Evolutionary conservation across 2,329 filamentous ascomycete species (phyloP).

Genomic region (Acephala macrosclerotiorum): DNA sequence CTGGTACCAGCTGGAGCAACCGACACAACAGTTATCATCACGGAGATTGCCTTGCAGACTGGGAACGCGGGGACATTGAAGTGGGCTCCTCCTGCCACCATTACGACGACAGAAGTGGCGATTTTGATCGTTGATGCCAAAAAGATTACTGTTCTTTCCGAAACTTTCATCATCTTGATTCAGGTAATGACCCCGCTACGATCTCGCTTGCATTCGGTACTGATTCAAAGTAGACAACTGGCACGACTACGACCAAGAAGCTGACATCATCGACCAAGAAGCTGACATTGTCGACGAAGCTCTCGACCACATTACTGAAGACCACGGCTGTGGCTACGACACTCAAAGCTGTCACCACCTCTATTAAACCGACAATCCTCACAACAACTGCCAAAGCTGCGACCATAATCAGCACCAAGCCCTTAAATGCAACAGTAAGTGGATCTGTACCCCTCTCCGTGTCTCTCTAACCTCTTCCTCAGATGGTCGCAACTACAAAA

Average conservation of each 20-base stretch:
- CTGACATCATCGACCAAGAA: neutral
- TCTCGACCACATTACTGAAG: neutral
- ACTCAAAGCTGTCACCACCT: neutral
- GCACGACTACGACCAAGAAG: neutral
- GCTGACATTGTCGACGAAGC: no score
- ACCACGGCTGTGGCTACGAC: neutral
- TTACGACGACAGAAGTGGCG: constrained; percentile 21
- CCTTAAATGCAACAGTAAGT: no score
- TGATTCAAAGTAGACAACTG: neutral
- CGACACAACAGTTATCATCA: constrained; percentile 48
- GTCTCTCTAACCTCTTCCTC: no score
- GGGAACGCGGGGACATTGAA: constrained; percentile 46
- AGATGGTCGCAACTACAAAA: no score
- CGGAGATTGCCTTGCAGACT: constrained; percentile 56
- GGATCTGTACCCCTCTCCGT: no score
- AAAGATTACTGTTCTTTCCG: neutral
- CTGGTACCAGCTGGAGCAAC: constrained; percentile 29
- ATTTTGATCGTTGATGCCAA: constrained; percentile 33
- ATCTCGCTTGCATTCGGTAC: neutral
- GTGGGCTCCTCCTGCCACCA: constrained; percentile 28
- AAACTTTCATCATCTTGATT: neutral
- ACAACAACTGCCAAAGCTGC: no score
- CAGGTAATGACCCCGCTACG: neutral
- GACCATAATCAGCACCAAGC: no score
- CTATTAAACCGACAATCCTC: no score